Conservation (phyloP, 768 basidiomycete species). For the Neoboletus subvelutipes region DNA sequence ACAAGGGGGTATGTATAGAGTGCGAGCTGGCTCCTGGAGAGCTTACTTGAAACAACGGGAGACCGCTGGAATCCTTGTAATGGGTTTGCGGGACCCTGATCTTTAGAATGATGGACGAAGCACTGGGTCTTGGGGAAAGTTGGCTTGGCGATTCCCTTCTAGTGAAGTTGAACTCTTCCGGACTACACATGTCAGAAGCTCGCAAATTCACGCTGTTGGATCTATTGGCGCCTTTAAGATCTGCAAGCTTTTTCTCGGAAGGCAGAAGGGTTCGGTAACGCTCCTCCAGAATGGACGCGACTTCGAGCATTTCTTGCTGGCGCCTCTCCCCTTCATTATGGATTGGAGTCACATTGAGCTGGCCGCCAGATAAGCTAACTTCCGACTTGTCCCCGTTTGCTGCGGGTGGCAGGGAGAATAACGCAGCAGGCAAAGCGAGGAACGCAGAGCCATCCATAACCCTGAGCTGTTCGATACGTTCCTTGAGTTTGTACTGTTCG, state of each 20-base stretch:
- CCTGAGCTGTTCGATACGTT: constrained; percentile 81
- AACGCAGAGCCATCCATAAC: constrained; percentile 73
- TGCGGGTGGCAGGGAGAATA: constrained; percentile 45
- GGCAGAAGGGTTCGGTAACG: constrained; percentile 76
- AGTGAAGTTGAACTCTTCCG: constrained; percentile 14
- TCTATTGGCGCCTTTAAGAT: constrained; percentile 27
- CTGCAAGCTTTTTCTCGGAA: constrained; percentile 50
- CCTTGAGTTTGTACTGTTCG: constrained; percentile 88
- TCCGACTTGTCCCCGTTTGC: constrained; percentile 29
- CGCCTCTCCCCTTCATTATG: constrained; percentile 71
- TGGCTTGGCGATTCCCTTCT: constrained; percentile 10
- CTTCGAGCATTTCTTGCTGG: constrained; percentile 69
- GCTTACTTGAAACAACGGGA: constrained; percentile 8
- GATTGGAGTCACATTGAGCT: constrained; percentile 38
- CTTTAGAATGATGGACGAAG: constrained; percentile 33
- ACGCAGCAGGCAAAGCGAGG: constrained; percentile 56
- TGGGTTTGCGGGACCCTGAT: constrained; percentile 34
- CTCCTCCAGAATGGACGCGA: constrained; percentile 63
- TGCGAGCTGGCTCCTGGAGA: constrained; percentile 21
- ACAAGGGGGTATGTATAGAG: constrained; percentile 9
- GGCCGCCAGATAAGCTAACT: constrained; percentile 31
- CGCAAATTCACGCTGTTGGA: constrained; percentile 12
- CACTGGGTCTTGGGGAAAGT: constrained; percentile 16
- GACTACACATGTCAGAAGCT: constrained; percentile 16
- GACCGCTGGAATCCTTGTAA: constrained; percentile 15